A percentile compares a stretch with the other conserved stretches of the same genome.
These are phyloP conservation scores for Cyclotella choctawhatcheeana DNA, from an alignment of 108 stramenopile species.

Conservation along the genomic window DNA sequence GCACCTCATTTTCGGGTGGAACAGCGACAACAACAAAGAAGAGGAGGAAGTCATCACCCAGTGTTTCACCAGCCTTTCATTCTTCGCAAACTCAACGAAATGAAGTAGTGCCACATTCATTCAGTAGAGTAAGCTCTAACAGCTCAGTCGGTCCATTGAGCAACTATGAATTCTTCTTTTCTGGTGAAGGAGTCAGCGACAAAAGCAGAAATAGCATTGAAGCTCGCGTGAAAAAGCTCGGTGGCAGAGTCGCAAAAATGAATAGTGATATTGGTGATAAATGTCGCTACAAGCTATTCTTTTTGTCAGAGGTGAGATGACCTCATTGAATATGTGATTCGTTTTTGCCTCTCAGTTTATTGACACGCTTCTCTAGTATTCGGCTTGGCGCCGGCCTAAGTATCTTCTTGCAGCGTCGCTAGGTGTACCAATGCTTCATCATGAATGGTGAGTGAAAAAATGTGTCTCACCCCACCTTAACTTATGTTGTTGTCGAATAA, in stretches of 20 bases:
- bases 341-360: background rate
- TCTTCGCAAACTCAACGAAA: conserved; percentile 3
- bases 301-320: conserved; percentile 6
- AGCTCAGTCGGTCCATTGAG: background rate
- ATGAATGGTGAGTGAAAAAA: too few relatives aligned
- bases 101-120: background rate
- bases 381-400: conserved; percentile 38
- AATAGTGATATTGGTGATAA: background rate
- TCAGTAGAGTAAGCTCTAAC: background rate
- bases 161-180: conserved; percentile 1
- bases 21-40: background rate
- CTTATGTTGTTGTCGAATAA: too few relatives aligned
- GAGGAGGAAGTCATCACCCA: background rate
- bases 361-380: background rate
- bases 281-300: background rate
- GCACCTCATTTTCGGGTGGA: background rate
- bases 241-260: conserved; percentile 1
- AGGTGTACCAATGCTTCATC: conserved; percentile 45
- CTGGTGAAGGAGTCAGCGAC: background rate
- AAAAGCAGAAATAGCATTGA: too few relatives aligned
- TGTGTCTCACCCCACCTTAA: too few relatives aligned
- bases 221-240: conserved; percentile 1
- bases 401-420: conserved; percentile 42
- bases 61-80: background rate
- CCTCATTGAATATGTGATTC: background rate